These are phyloP conservation scores for Nakaseomyces uthaithaninus DNA, from an alignment of 1,139 yeast genomes.

Conservation along the genomic window DNA sequence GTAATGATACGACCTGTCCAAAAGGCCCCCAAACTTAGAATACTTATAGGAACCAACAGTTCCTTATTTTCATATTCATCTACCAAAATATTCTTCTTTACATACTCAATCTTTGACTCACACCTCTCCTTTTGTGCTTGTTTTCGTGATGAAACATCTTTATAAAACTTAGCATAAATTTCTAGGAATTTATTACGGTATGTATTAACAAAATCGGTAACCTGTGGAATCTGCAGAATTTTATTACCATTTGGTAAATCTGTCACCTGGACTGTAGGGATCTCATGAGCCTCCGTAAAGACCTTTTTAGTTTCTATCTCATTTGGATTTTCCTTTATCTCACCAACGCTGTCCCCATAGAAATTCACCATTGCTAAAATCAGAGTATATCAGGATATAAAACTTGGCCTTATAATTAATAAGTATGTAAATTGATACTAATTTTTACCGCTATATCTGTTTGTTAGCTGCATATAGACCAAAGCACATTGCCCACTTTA, in stretches of 20 bases:
- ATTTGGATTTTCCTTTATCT: slow-evolving; percentile 1
- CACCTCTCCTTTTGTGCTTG: slow-evolving; percentile 16
- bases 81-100: slow-evolving; percentile 18
- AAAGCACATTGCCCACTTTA: too few species aligned
- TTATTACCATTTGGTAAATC: slow-evolving; percentile 25
- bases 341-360: slow-evolving; percentile 5
- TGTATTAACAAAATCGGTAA: slow-evolving; percentile 1
- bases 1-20: slow-evolving; percentile 23
- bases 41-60: slow-evolving; percentile 20
- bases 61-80: slow-evolving; percentile 19
- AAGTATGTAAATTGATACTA: too few species aligned
- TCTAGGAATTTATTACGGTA: slow-evolving; percentile 1
- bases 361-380: slow-evolving; percentile 7
- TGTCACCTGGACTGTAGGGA: slow-evolving; percentile 7
- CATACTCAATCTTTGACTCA: slow-evolving; percentile 17
- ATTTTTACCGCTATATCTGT: too few species aligned
- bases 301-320: not conserved
- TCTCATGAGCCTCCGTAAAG: not conserved
- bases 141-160: not conserved
- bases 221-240: slow-evolving; percentile 10
- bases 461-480: too few species aligned
- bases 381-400: too few species aligned
- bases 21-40: slow-evolving; percentile 23
- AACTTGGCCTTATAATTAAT: too few species aligned
- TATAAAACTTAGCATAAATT: not conserved